Percentiles rank a stretch among this genome's conserved stretches.
These are phyloP conservation scores for Phialophora tarda DNA, from an alignment of 2,329 filamentous ascomycete genomes.

Conservation along the genomic window DNA sequence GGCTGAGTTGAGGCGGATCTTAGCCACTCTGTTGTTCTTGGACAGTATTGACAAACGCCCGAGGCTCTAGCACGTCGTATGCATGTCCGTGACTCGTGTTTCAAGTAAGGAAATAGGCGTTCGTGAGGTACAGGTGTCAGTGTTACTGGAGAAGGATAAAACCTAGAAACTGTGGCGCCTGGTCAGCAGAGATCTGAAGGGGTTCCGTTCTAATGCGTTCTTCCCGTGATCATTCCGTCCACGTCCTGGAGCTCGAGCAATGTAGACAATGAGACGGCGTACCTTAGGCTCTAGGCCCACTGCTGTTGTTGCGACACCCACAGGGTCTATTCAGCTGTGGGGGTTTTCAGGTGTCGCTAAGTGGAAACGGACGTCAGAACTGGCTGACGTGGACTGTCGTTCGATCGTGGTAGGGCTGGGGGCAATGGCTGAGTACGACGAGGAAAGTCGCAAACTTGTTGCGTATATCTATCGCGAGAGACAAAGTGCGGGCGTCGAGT, in stretches of 20 bases:
- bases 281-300: not conserved
- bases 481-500: constrained; percentile 19
- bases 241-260: no score
- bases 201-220: not conserved
- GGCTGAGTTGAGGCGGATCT: not conserved
- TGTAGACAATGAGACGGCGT: not conserved
- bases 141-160: not conserved
- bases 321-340: not conserved
- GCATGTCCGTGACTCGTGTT: constrained; percentile 21
- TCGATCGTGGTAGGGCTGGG: constrained; percentile 6
- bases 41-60: not conserved
- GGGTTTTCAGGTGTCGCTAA: constrained; percentile 1
- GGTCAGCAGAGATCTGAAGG: not conserved
- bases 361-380: constrained; percentile 6
- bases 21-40: not conserved
- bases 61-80: constrained; percentile 1
- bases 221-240: not conserved
- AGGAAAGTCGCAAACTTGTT: constrained; percentile 14
- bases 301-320: not conserved
- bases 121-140: not conserved
- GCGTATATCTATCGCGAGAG: not conserved
- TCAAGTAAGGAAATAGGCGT: not conserved
- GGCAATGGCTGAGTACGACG: not conserved
- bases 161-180: not conserved
- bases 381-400: constrained; percentile 8